Conservation (phyloP, 805 yeast genomes). For the Ogataea glucozyma region DNA sequence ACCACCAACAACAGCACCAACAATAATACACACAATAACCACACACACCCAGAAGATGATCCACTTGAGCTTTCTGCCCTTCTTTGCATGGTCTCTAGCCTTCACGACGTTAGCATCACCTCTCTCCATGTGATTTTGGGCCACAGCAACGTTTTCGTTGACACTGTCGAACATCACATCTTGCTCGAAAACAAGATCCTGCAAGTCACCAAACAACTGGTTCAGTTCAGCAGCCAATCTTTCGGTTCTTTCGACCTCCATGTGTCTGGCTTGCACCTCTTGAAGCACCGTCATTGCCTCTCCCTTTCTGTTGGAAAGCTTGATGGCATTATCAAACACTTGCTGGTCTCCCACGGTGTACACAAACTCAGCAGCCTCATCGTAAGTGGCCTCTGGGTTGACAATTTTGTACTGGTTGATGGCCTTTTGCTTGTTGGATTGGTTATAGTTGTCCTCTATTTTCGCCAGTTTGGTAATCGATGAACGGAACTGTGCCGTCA, state of each 20-base stretch:
- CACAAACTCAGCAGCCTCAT: conserved; percentile 80
- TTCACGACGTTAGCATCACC: conserved; percentile 93
- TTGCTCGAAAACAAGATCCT: conserved; percentile 92
- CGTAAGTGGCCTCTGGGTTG: conserved; percentile 80
- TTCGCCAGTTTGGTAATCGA: conserved; percentile 84
- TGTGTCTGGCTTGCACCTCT: conserved; percentile 95
- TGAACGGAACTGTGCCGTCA: conserved; percentile 80
- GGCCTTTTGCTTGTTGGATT: conserved; percentile 82
- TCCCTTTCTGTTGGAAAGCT: conserved; percentile 85
- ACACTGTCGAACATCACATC: conserved; percentile 83
- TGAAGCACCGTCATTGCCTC: conserved; percentile 94
- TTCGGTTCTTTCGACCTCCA: conserved; percentile 91
- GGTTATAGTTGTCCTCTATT: conserved; percentile 83
- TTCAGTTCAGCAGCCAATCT: conserved; percentile 94
- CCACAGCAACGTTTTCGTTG: conserved; percentile 76
- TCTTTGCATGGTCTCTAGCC: conserved; percentile 85
- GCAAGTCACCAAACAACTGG: conserved; percentile 94
- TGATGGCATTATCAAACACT: conserved; percentile 89
- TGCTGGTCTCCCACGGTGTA: conserved; percentile 86
- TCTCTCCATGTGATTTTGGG: conserved; percentile 87
- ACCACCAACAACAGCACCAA: conserved; percentile 67
- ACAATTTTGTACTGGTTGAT: conserved; percentile 91
- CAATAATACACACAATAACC: conserved; percentile 60
- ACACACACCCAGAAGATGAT: conserved; percentile 73
- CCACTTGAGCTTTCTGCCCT: conserved; percentile 88